Percentiles rank a stretch among this genome's conserved stretches.
Conservation (phyloP, 2,329 filamentous ascomycete genomes). For the Aureobasidium musti region DNA sequence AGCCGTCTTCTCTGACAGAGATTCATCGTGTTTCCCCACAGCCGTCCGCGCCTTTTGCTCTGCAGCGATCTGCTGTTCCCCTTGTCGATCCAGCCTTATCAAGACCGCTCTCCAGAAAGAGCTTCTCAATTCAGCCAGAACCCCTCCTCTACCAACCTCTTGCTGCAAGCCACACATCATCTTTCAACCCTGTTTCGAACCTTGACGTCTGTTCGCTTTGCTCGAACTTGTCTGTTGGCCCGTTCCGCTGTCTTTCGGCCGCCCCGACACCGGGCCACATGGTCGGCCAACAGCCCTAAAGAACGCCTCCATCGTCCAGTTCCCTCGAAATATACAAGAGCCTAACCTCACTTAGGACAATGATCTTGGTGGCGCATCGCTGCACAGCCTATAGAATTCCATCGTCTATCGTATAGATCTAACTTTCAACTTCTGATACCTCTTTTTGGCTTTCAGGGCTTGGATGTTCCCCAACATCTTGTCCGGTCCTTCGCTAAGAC, state of each 20-base stretch:
- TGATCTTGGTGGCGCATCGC: slow-evolving; percentile 1
- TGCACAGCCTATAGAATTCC: background rate
- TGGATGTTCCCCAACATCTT: slow-evolving; percentile 3
- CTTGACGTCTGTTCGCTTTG: background rate
- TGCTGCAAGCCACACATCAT: slow-evolving; percentile 12
- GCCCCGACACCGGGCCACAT: slow-evolving; percentile 5
- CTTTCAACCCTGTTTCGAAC: background rate
- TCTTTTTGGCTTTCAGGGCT: background rate
- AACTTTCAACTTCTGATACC: background rate
- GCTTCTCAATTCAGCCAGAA: slow-evolving; percentile 3
- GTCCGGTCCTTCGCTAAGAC: background rate
- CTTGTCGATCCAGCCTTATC: slow-evolving; percentile 25
- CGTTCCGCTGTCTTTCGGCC: slow-evolving; percentile 16
- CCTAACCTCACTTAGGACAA: slow-evolving; percentile 19
- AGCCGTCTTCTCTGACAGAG: background rate
- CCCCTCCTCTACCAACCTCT: background rate
- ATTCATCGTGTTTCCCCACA: background rate
- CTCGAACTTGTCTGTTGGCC: slow-evolving; percentile 4
- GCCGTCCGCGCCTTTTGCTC: background rate
- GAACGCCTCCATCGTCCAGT: background rate
- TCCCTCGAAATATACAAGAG: background rate
- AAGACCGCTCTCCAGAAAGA: background rate
- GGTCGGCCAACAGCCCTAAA: background rate
- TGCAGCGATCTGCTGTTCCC: background rate
- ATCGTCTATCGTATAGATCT: background rate